A percentile compares a stretch with the other conserved stretches of the same genome.
These are phyloP conservation scores for Leccinum pallidistipes DNA, from an alignment of 1,284 basidiomycete species.

Conservation along the genomic window DNA sequence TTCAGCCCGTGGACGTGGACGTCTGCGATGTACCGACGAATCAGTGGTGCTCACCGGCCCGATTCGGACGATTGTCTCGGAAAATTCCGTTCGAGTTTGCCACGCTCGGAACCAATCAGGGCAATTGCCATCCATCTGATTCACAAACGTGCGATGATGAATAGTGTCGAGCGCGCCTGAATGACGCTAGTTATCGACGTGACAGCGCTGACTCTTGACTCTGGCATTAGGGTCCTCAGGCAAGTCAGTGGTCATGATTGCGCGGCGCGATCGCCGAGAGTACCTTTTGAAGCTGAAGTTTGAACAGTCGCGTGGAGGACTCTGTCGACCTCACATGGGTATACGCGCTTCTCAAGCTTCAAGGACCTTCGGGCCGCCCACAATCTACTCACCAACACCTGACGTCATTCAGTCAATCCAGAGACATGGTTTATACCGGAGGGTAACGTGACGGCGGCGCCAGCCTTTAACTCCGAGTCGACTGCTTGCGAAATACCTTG, in stretches of 20 bases:
- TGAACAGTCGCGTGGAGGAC: background rate
- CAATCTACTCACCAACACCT: slow-evolving; percentile 16
- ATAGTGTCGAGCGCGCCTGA: background rate
- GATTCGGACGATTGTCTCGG: background rate
- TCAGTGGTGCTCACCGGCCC: background rate
- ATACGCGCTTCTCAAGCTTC: background rate
- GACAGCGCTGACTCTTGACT: background rate
- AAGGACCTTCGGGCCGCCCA: background rate
- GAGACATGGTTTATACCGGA: slow-evolving; percentile 16
- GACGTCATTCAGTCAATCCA: background rate
- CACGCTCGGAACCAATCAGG: background rate
- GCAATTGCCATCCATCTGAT: background rate
- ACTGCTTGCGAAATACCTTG: slow-evolving; percentile 24
- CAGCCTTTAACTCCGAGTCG: slow-evolving; percentile 22
- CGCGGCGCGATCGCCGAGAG: background rate
- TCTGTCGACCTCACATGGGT: background rate
- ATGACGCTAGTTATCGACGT: background rate
- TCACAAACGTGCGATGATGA: too few species aligned
- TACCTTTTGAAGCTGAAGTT: background rate
- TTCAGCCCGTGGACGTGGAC: background rate
- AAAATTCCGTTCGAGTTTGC: background rate
- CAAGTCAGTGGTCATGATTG: background rate
- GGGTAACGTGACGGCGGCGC: slow-evolving; percentile 21
- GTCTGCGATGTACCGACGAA: background rate
- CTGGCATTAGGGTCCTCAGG: background rate